These are phyloP conservation scores for Cotoneaster glaucophyllus DNA, from an alignment of 306 rosid genomes.

Conservation along the genomic window DNA sequence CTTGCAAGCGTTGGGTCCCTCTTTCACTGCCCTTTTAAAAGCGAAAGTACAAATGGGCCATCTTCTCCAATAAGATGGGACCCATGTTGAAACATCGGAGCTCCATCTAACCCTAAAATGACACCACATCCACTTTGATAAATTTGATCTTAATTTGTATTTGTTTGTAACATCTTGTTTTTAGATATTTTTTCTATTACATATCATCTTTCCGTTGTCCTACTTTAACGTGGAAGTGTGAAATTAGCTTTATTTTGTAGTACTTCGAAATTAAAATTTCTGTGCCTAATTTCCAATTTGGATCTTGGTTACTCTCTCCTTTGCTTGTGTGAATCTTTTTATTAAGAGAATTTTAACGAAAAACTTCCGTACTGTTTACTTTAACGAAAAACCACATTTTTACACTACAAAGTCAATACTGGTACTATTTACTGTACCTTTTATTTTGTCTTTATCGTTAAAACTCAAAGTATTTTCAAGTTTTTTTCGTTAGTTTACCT, in stretches of 20 bases:
- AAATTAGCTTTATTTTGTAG: not conserved
- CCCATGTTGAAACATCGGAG: constrained; percentile 28
- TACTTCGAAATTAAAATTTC: not conserved
- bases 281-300: not conserved
- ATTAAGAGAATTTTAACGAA: no score
- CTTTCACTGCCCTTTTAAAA: constrained; percentile 28
- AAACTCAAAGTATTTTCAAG: no score
- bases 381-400: no score
- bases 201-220: constrained; percentile 1
- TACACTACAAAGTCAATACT: no score
- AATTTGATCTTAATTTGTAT: constrained; percentile 4
- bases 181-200: not conserved
- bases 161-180: not conserved
- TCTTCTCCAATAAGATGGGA: constrained; percentile 36
- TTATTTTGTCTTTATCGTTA: no score
- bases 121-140: constrained; percentile 46
- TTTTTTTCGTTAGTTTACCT: no score
- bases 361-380: no score
- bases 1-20: constrained; percentile 14
- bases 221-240: not conserved
- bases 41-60: constrained; percentile 24
- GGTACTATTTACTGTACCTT: no score
- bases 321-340: not conserved
- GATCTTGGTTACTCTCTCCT: not conserved
- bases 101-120: constrained; percentile 81